Conservation (phyloP, 495 filamentous ascomycete genomes). For the Aspergillus conjunctus region DNA sequence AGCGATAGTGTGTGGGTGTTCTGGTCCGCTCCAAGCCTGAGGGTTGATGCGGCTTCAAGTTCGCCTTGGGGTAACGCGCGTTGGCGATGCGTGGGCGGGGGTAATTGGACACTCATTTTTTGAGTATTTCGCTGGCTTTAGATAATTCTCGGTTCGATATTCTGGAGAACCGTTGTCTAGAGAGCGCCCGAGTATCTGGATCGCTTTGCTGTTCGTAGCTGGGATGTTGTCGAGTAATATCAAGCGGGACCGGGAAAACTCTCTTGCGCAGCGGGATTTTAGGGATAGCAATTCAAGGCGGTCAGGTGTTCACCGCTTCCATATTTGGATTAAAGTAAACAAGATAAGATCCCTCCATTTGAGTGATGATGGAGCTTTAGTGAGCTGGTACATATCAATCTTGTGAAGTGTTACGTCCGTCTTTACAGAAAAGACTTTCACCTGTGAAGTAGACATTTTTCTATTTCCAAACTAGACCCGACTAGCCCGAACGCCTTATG, state of each 20-base stretch:
- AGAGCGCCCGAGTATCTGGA: neutral
- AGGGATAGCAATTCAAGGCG: conserved; percentile 18
- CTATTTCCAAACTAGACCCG: conserved; percentile 11
- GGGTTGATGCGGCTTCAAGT: conserved; percentile 79
- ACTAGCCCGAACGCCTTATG: conserved; percentile 23
- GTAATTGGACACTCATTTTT: conserved; percentile 46
- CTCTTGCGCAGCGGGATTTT: conserved; percentile 5
- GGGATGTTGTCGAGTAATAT: conserved; percentile 8
- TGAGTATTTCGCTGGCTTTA: neutral
- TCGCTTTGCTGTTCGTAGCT: conserved; percentile 9
- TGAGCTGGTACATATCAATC: neutral
- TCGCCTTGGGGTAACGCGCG: conserved; percentile 75
- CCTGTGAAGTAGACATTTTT: conserved; percentile 15
- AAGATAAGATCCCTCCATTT: neutral
- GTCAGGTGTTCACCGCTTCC: conserved; percentile 17
- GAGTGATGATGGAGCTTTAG: too few species aligned
- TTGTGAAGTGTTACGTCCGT: neutral
- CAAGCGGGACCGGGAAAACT: conserved; percentile 22
- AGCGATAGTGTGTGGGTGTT: conserved; percentile 84
- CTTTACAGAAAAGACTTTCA: conserved; percentile 11
- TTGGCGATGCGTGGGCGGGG: conserved; percentile 65
- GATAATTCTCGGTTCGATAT: neutral
- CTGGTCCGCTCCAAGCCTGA: conserved; percentile 90
- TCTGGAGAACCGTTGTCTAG: neutral
- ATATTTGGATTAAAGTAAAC: conserved; percentile 3